Conservation (phyloP, 805 yeast species). For the Barnettozyma californica region DNA sequence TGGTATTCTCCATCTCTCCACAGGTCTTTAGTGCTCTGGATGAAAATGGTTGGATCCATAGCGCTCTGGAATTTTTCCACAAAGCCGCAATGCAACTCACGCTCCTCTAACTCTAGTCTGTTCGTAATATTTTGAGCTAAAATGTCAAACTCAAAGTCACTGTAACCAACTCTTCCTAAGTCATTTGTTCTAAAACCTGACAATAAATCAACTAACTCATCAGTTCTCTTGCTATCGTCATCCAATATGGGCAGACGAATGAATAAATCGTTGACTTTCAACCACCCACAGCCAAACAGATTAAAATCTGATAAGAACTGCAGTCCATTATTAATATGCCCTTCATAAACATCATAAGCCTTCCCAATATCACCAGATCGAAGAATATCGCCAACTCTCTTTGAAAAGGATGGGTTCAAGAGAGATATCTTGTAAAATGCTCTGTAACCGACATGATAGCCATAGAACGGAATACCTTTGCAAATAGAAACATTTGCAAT, state of each 20-base stretch:
- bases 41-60: slow-evolving; percentile 22
- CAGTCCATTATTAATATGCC: slow-evolving; percentile 70
- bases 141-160: slow-evolving; percentile 69
- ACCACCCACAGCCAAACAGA: slow-evolving; percentile 79
- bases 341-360: slow-evolving; percentile 55
- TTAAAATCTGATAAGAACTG: slow-evolving; percentile 85
- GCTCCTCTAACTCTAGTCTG: slow-evolving; percentile 36
- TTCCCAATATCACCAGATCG: slow-evolving; percentile 38
- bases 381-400: slow-evolving; percentile 48
- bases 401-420: slow-evolving; percentile 53
- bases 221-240: slow-evolving; percentile 27
- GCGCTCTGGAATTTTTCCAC: slow-evolving; percentile 28
- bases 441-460: slow-evolving; percentile 64
- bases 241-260: slow-evolving; percentile 55
- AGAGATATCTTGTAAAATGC: slow-evolving; percentile 64
- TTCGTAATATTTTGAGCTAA: slow-evolving; percentile 57
- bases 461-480: slow-evolving; percentile 78
- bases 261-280: slow-evolving; percentile 40
- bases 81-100: slow-evolving; percentile 48
- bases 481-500: slow-evolving; percentile 61
- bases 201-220: slow-evolving; percentile 31
- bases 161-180: slow-evolving; percentile 50
- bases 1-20: slow-evolving; percentile 54
- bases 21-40: slow-evolving; percentile 48
- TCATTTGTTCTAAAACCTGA: slow-evolving; percentile 22